These are phyloP conservation scores for Podaxis carcinomalis DNA, from an alignment of 768 basidiomycete genomes.

Conservation along the genomic window DNA sequence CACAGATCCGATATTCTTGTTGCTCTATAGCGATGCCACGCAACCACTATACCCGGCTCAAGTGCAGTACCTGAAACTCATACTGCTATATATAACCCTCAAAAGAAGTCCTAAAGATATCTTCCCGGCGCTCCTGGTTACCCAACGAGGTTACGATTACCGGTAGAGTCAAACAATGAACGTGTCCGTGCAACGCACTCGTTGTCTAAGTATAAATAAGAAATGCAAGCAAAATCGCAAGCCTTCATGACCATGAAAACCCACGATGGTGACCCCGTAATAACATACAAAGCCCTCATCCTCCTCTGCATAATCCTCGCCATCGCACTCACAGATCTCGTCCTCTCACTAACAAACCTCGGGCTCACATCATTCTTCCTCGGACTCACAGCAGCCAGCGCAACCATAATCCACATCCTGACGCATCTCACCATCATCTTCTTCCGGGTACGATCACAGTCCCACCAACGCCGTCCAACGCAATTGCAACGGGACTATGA, in stretches of 20 bases:
- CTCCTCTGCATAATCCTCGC: background rate
- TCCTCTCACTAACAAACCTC: background rate
- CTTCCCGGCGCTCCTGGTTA: background rate
- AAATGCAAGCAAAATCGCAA: background rate
- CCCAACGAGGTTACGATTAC: background rate
- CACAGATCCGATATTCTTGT: background rate
- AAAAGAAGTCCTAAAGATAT: background rate
- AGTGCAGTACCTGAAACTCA: background rate
- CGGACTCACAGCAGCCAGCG: background rate
- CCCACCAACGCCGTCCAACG: background rate
- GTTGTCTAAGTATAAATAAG: background rate
- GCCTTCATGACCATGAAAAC: background rate
- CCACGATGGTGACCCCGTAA: background rate
- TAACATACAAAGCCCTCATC: background rate
- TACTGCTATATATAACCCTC: background rate
- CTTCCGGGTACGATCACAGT: background rate
- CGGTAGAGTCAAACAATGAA: background rate
- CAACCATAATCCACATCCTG: background rate
- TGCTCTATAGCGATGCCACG: background rate
- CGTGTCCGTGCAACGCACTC: background rate
- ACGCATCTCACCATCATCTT: background rate
- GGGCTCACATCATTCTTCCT: conserved; percentile 3
- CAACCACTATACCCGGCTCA: background rate
- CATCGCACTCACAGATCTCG: background rate
- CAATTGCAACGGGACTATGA: background rate